Evolutionary conservation across 805 yeast genomes (phyloP).

Genomic region (Blastobotrys mokoenaii): DNA sequence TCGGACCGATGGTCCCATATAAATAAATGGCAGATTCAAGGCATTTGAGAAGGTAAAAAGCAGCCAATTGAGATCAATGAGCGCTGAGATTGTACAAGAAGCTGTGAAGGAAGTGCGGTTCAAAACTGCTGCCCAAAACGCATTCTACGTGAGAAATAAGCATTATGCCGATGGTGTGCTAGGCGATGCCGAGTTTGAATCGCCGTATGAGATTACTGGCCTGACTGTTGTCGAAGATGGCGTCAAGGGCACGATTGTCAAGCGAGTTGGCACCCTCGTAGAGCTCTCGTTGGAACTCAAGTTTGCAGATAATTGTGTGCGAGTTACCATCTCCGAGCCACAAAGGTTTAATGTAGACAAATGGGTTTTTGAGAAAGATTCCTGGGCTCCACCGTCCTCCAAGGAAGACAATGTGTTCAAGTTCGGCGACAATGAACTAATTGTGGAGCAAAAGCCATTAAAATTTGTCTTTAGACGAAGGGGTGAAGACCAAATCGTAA

Average conservation of each 20-base stretch:
- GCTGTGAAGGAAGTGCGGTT: conserved; percentile 28
- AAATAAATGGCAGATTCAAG: too few relatives aligned
- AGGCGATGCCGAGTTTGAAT: conserved; percentile 9
- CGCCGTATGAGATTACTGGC: conserved; percentile 31
- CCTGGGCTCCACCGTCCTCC: conserved; percentile 1
- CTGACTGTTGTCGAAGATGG: conserved; percentile 21
- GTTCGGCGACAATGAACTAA: conserved; percentile 32
- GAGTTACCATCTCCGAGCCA: conserved; percentile 64
- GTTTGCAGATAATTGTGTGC: conserved; percentile 45
- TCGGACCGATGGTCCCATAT: too few relatives aligned
- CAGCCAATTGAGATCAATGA: too few relatives aligned
- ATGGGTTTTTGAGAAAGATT: conserved; percentile 30
- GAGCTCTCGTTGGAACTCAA: conserved; percentile 33
- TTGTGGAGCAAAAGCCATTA: conserved; percentile 41
- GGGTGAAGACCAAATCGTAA: conserved; percentile 39
- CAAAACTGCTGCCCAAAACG: conserved; percentile 69
- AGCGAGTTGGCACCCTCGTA: neutral
- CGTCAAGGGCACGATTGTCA: conserved; percentile 26
- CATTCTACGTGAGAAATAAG: conserved; percentile 76
- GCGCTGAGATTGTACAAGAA: neutral
- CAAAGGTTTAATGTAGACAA: conserved; percentile 36
- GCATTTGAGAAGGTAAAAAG: too few relatives aligned
- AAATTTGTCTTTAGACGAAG: conserved; percentile 40
- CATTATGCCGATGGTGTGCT: conserved; percentile 46
- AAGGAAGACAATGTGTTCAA: conserved; percentile 19